These are phyloP conservation scores for Cardamine occulta DNA, from an alignment of 345 rosid species.

Conservation along the genomic window DNA sequence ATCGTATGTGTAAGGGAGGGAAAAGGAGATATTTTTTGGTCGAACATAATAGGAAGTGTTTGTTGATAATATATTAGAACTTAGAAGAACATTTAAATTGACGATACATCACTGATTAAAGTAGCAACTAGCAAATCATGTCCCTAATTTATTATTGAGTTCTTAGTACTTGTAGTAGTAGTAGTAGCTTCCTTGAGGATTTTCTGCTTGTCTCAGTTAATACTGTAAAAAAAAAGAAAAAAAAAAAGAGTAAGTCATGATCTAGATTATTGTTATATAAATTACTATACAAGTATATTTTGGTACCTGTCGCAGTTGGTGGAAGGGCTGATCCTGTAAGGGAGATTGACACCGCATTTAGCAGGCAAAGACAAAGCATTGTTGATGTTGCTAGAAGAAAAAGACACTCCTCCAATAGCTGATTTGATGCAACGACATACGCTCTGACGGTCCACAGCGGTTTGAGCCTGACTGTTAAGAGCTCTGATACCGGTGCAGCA, in stretches of 20 bases:
- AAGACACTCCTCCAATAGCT: slow-evolving; percentile 34
- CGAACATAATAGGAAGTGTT: slow-evolving; percentile 4
- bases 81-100: background rate
- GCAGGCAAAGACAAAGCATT: slow-evolving; percentile 49
- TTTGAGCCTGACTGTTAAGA: slow-evolving; percentile 49
- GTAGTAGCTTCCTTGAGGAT: slow-evolving; percentile 15
- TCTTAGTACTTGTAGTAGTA: slow-evolving; percentile 24
- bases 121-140: slow-evolving; percentile 26
- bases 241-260: background rate
- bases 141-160: slow-evolving; percentile 13
- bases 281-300: background rate
- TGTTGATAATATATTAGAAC: slow-evolving; percentile 1
- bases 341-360: slow-evolving; percentile 55
- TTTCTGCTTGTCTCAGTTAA: slow-evolving; percentile 26
- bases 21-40: background rate
- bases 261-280: background rate
- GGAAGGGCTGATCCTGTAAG: slow-evolving; percentile 56
- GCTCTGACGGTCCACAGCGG: slow-evolving; percentile 56
- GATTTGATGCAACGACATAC: slow-evolving; percentile 59
- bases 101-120: slow-evolving; percentile 32
- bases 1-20: background rate
- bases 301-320: slow-evolving; percentile 57
- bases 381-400: slow-evolving; percentile 34
- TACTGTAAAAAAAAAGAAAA: slow-evolving; percentile 26
- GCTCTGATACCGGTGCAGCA: slow-evolving; percentile 59